These are phyloP conservation scores for Alternaria longipes DNA, from an alignment of 2,329 filamentous ascomycete species.

Conservation along the genomic window DNA sequence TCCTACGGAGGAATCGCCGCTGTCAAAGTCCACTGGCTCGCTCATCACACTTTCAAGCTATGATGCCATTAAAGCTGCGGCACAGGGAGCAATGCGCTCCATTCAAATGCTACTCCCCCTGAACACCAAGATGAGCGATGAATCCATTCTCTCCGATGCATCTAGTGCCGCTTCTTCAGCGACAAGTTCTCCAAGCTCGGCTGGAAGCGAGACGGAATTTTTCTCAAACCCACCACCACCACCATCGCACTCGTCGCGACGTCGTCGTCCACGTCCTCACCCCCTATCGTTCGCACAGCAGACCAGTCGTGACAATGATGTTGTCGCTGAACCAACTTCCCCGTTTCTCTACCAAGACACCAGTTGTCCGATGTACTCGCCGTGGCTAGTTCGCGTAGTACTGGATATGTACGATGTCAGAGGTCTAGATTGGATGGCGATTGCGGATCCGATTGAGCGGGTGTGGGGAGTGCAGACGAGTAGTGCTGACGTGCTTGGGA, in stretches of 20 bases:
- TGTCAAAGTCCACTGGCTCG: slow-evolving; percentile 47
- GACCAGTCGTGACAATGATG: slow-evolving; percentile 1
- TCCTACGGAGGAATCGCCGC: slow-evolving; percentile 46
- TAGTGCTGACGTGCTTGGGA: slow-evolving; percentile 48
- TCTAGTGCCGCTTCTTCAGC: slow-evolving; percentile 31
- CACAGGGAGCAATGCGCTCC: slow-evolving; percentile 20
- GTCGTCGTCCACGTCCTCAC: slow-evolving; percentile 21
- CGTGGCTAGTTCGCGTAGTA: slow-evolving; percentile 50
- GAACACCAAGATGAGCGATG: slow-evolving; percentile 46
- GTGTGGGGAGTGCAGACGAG: slow-evolving; percentile 46
- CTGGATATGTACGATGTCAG: slow-evolving; percentile 49
- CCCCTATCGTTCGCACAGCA: slow-evolving; percentile 23
- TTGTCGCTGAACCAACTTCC: slow-evolving; percentile 19
- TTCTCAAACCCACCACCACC: slow-evolving; percentile 16
- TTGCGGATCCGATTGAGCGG: slow-evolving; percentile 46
- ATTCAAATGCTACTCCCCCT: slow-evolving; percentile 31
- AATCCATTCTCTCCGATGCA: slow-evolving; percentile 38
- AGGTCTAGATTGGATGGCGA: slow-evolving; percentile 50
- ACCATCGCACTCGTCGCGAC: not conserved
- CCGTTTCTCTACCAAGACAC: slow-evolving; percentile 45
- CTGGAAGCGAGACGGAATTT: slow-evolving; percentile 19
- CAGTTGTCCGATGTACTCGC: slow-evolving; percentile 40
- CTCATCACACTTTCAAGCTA: slow-evolving; percentile 33
- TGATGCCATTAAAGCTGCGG: slow-evolving; percentile 30
- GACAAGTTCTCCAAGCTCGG: slow-evolving; percentile 39